Percentiles rank a stretch among this genome's conserved stretches.
Evolutionary conservation across 2,329 filamentous ascomycete species (phyloP).

Genomic region (Rhynchosporium secalis): DNA sequence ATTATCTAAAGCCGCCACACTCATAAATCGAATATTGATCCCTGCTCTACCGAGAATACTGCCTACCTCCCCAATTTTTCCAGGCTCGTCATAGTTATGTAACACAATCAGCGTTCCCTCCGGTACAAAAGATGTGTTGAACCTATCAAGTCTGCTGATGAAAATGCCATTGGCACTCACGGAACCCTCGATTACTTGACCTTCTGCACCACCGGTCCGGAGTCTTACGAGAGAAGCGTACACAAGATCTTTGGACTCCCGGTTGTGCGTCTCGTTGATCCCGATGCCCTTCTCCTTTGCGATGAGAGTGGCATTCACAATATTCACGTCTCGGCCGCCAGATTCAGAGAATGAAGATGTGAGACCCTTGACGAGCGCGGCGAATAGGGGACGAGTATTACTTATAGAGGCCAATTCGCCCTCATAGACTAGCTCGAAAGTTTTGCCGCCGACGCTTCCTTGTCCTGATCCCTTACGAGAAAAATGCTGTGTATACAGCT

Average conservation of each 20-base stretch:
- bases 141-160: constrained; percentile 73
- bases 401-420: constrained; percentile 69
- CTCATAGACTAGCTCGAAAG: constrained; percentile 76
- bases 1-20: constrained; percentile 56
- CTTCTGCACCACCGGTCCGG: constrained; percentile 43
- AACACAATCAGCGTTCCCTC: constrained; percentile 75
- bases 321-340: constrained; percentile 71
- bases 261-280: constrained; percentile 70
- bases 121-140: constrained; percentile 71
- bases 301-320: constrained; percentile 76
- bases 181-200: constrained; percentile 62
- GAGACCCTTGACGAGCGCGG: constrained; percentile 76
- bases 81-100: constrained; percentile 78
- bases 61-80: constrained; percentile 80
- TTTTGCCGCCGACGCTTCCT: constrained; percentile 55
- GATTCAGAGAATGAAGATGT: constrained; percentile 66
- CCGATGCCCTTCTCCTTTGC: constrained; percentile 76
- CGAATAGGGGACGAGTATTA: constrained; percentile 77
- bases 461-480: constrained; percentile 38
- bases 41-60: constrained; percentile 66
- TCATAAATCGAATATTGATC: constrained; percentile 82
- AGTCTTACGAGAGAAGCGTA: constrained; percentile 74
- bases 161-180: constrained; percentile 63
- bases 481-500: constrained; percentile 77
- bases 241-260: constrained; percentile 60